Base-by-base conservation (phyloP, 768 basidiomycete genomes). In the Amyloporia xantha region DNA sequence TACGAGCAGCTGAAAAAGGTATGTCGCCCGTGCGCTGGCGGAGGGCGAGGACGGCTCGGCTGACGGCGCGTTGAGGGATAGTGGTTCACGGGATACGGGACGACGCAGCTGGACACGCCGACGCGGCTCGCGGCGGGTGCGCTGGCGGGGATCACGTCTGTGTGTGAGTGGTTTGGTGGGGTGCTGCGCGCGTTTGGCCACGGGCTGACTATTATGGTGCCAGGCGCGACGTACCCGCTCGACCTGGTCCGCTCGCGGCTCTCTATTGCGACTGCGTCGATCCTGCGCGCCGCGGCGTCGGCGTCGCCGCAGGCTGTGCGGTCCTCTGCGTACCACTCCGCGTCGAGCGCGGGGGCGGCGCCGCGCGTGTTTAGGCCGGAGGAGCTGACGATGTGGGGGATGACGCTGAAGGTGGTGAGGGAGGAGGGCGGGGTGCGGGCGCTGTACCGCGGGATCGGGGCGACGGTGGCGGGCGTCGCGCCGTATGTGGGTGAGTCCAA, bases 1-100 rank as follows among this genome's bases (percentile, higher is more conserved):
- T 96, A 96, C 56, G 93, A 95, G 62, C 86, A 88, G 50, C 68
- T 95, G 39, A 96, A 96, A 67, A 90, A 85, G 73, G 89, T 85
- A 49, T 36, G 54, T 20, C 46, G 33, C 20, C 37, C 3, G 46
- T 42, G 17, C 25, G n/a, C 15, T 23, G n/a, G 9, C 36, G n/a
- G 21, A 6, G 2, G 5, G 37, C n/a, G n/a, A 23, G 7, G 28
- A 20, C 10, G 44, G 17, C 46, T 47, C 10, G 44, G 17, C 46
- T 47, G 46, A 47, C 25, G 24, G 43, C 56, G 35, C 50, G 46
- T 49, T 54, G 57, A 57, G 52, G 27, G 4, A 17, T 54, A 89
- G 82, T 74, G 83, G 72, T 86, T 95, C 68, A 82, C 84, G 19
- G 61, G 64, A 28, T 70, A 79, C 60, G 86, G 91, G 12, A 71